Evolutionary conservation across 768 basidiomycete species (phyloP), one percentile per base, ranked within the genome.

Genomic region (Clathrus columnatus): DNA sequence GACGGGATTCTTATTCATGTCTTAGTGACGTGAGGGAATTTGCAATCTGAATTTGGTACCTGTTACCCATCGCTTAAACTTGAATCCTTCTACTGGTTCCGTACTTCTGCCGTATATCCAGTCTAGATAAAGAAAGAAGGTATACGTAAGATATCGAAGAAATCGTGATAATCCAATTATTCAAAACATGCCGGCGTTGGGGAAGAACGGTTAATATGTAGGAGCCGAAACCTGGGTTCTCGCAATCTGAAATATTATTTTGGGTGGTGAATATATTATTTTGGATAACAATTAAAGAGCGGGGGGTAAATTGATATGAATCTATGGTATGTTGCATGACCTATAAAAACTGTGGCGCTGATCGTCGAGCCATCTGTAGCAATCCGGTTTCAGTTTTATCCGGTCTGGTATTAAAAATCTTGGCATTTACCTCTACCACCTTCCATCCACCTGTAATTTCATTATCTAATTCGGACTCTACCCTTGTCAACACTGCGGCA

Each of bases 361-460:
- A 78, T 61, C 76, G 68, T 50, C 76, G 74, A 5, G 71, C 78
- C 76, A 79, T 79, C 78, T 78, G 48, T 2, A 50, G 14, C 24
- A 5, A 58, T 23, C 47, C 2, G 32, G 10, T 17, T 16, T 41
- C 21, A 20, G 17, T 27, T 26, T 14, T 36, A 29, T 18, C 16
- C 53, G 29, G 21, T 5, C 29, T 1, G 21, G 42, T 47, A 24
- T 18, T 36, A 7, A 47, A 26, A 18, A 18, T n/a, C 5, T 61
- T 14, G 36, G 41, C 16, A 71, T 80, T 50, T 65, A 93, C 92
- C 84, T 98, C 95, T 24, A 97, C 79, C 51, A 98, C 82, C 70
- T 97, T 98, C 95, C 96, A 99, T 11, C 96, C 96, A 43, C 91
- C 93, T 0, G 96, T 99, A 45, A 96, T 75, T 68, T 93, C 90